Evolutionary conservation across 768 basidiomycete genomes (phyloP).

Genomic region (Vishniacozyma victoriae): DNA sequence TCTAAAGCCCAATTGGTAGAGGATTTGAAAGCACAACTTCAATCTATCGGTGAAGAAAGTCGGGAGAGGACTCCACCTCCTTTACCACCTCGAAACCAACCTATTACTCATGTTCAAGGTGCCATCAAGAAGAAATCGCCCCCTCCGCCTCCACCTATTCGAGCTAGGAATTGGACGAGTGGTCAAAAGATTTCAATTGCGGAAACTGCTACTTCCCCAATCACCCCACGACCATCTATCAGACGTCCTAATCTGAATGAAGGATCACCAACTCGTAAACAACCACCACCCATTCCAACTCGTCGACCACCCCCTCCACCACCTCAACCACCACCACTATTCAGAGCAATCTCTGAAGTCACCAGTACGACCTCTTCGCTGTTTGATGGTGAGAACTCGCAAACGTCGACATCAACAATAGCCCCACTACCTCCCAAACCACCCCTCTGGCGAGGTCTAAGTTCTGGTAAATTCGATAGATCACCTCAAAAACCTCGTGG

Average conservation of each 20-base stretch:
- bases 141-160: not conserved
- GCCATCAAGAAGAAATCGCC: not conserved
- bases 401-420: too few relatives aligned
- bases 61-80: not conserved
- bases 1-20: conserved; percentile 7
- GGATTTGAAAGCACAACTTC: not conserved
- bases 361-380: too few relatives aligned
- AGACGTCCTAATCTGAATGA: not conserved
- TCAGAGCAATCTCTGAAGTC: conserved; percentile 1
- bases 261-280: not conserved
- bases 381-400: too few relatives aligned
- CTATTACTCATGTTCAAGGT: not conserved
- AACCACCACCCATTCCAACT: conserved; percentile 14
- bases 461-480: too few relatives aligned
- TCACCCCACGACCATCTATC: conserved; percentile 16
- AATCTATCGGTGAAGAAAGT: not conserved
- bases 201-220: conserved; percentile 22
- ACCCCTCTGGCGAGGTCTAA: too few relatives aligned
- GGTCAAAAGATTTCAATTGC: conserved; percentile 16
- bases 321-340: conserved; percentile 16
- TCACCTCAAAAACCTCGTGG: conserved; percentile 1
- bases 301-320: conserved; percentile 31
- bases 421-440: too few relatives aligned
- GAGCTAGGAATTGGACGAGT: not conserved
- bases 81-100: not conserved